Conservation (phyloP, 2,329 filamentous ascomycete genomes). For the Xylaria sp. region DNA sequence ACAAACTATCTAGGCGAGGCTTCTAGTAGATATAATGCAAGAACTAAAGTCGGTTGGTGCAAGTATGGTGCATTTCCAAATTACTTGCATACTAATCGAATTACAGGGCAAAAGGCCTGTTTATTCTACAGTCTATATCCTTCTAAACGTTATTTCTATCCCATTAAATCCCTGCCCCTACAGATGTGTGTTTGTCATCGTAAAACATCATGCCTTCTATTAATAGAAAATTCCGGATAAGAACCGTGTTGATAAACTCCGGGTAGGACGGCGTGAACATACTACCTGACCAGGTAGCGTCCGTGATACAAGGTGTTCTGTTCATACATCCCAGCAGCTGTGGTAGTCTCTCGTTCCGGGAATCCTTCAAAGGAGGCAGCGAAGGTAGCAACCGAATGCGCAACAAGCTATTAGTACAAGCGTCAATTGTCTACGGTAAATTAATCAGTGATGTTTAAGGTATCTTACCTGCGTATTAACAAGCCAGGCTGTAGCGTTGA, state of each 20-base stretch:
- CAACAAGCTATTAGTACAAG: conserved; percentile 63
- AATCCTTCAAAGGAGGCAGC: conserved; percentile 73
- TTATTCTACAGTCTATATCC: background rate
- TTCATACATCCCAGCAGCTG: conserved; percentile 47
- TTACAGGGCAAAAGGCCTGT: background rate
- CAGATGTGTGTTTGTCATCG: background rate
- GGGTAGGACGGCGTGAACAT: background rate
- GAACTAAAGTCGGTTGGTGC: no score
- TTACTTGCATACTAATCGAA: background rate
- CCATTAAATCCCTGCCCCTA: background rate
- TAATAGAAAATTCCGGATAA: background rate
- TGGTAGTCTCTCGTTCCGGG: conserved; percentile 60
- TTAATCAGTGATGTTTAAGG: background rate
- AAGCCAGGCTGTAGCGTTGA: conserved; percentile 70
- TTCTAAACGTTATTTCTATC: conserved; percentile 7
- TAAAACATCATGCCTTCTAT: background rate
- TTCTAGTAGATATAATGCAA: no score
- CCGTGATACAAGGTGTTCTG: conserved; percentile 61
- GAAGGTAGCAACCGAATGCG: conserved; percentile 77
- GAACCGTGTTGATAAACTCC: background rate
- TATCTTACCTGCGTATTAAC: conserved; percentile 66
- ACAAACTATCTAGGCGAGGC: no score
- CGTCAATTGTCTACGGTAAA: background rate
- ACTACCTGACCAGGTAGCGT: conserved; percentile 58
- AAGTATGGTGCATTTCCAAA: background rate